phyloP scores from a whole-genome alignment of 352 stramenopile genomes.

The Pythium scleroteichum region DNA sequence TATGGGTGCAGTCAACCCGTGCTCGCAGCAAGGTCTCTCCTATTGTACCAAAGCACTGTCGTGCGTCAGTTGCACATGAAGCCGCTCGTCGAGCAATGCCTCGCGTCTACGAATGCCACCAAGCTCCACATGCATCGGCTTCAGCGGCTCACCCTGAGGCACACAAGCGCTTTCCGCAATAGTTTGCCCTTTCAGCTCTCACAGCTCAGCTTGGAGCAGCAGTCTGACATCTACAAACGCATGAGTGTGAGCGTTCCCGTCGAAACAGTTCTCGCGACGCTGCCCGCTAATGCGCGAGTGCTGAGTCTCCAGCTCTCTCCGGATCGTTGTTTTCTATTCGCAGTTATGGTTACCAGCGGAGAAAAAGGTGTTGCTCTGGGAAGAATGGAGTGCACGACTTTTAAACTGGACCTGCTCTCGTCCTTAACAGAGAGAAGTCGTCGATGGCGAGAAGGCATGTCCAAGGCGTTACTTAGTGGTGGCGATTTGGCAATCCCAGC shows the following conservation, averaged over 20 bases:
- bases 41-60: constrained; percentile 62
- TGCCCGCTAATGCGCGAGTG: constrained; percentile 44
- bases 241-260: constrained; percentile 45
- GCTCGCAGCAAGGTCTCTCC: constrained; percentile 51
- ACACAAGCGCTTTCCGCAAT: constrained; percentile 45
- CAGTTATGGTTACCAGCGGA: constrained; percentile 34
- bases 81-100: constrained; percentile 38
- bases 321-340: constrained; percentile 68
- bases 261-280: constrained; percentile 39
- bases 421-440: constrained; percentile 35
- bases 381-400: constrained; percentile 62
- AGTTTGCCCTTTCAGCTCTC: constrained; percentile 72
- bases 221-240: constrained; percentile 65
- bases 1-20: constrained; percentile 48
- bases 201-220: constrained; percentile 58
- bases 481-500: constrained; percentile 18
- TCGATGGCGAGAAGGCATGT: constrained; percentile 38
- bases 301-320: constrained; percentile 70
- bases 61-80: constrained; percentile 37
- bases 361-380: constrained; percentile 49
- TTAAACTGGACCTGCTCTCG: constrained; percentile 28
- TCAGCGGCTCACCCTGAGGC: constrained; percentile 30
- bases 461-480: constrained; percentile 42
- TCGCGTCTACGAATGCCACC: constrained; percentile 39
- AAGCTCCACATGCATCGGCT: constrained; percentile 55